These are phyloP conservation scores for Amanita polypyramis DNA, from an alignment of 768 basidiomycete species.

Conservation along the genomic window DNA sequence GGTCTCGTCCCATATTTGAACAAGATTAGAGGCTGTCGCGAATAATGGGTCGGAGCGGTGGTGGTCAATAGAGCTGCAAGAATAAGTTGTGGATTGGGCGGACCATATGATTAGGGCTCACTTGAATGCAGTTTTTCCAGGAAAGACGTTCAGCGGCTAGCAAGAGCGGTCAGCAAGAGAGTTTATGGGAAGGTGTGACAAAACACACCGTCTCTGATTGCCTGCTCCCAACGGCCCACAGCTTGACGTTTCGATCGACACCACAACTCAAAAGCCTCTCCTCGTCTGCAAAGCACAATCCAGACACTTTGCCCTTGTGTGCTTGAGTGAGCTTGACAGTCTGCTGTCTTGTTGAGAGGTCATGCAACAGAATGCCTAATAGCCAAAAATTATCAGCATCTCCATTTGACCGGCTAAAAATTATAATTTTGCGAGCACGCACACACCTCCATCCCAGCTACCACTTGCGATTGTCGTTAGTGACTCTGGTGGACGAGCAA, in stretches of 20 bases:
- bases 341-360: conserved; percentile 50
- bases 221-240: conserved; percentile 50
- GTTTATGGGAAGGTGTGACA: neutral
- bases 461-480: conserved; percentile 80
- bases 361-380: conserved; percentile 78
- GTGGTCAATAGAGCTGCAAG: conserved; percentile 80
- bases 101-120: conserved; percentile 23
- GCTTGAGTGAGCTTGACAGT: conserved; percentile 52
- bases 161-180: conserved; percentile 7
- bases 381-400: neutral
- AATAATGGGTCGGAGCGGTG: conserved; percentile 85
- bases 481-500: conserved; percentile 63
- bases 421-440: conserved; percentile 3
- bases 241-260: conserved; percentile 71
- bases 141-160: conserved; percentile 67
- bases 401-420: neutral
- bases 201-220: conserved; percentile 25
- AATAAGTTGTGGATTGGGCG: conserved; percentile 6
- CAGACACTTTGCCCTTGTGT: conserved; percentile 81
- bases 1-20: conserved; percentile 98
- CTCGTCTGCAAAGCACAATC: conserved; percentile 61
- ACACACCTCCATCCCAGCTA: conserved; percentile 91
- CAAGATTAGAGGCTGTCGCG: conserved; percentile 85
- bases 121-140: conserved; percentile 90
- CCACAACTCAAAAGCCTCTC: conserved; percentile 69